phyloP scores from a whole-genome alignment of 148 eudicot species.

The Persicaria maculosa region DNA sequence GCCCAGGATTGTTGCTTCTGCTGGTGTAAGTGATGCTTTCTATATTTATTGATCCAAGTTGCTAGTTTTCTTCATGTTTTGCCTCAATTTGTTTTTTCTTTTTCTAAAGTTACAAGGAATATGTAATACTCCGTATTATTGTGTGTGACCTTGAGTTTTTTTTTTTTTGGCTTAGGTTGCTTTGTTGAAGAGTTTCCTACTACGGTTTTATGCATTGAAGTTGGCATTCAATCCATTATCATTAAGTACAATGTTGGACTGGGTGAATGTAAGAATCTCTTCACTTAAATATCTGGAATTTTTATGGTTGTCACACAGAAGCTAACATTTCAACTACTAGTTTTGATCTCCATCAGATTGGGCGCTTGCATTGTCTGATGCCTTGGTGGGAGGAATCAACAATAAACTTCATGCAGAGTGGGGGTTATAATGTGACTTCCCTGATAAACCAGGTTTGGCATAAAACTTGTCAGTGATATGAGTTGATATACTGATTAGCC shows the following conservation, averaged over 20 bases:
- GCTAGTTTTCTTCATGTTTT: background rate
- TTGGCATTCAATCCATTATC: slow-evolving; percentile 54
- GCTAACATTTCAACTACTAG: background rate
- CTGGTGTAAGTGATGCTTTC: slow-evolving; percentile 57
- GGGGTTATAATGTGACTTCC: slow-evolving; percentile 68
- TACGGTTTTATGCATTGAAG: slow-evolving; percentile 65
- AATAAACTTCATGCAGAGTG: slow-evolving; percentile 83
- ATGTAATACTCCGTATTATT: background rate
- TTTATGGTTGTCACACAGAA: background rate
- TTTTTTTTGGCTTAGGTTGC: slow-evolving; percentile 37
- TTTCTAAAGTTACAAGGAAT: too few species aligned
- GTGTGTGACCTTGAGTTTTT: background rate
- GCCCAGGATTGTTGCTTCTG: slow-evolving; percentile 70
- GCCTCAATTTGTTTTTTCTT: too few species aligned
- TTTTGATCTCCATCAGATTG: slow-evolving; percentile 40
- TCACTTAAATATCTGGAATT: background rate
- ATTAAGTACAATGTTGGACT: slow-evolving; percentile 49
- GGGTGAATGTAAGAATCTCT: slow-evolving; percentile 58
- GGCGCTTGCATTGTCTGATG: slow-evolving; percentile 74
- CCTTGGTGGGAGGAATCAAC: slow-evolving; percentile 98
- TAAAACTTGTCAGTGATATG: background rate
- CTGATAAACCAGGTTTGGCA: slow-evolving; percentile 40
- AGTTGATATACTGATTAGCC: background rate
- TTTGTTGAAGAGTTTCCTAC: slow-evolving; percentile 63
- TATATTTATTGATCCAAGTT: background rate